phyloP scores from a whole-genome alignment of 352 stramenopile species.

The Phytophthora citricola region DNA sequence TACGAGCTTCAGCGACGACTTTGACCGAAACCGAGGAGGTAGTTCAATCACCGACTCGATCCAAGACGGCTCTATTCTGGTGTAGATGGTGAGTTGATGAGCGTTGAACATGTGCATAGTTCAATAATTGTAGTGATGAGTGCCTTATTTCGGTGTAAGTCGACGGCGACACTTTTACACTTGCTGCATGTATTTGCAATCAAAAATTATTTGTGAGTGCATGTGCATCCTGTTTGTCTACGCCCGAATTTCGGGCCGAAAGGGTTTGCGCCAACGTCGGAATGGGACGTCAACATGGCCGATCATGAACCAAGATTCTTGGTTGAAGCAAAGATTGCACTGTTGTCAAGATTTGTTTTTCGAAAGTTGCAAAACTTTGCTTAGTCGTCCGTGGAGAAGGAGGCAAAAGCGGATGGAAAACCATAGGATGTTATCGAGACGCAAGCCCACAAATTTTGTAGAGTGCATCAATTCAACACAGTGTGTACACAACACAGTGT shows the following conservation, averaged over 20 bases:
- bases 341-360: constrained; percentile 2
- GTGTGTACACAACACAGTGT: too few species aligned
- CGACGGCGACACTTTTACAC: too few species aligned
- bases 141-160: too few species aligned
- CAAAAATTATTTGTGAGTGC: too few species aligned
- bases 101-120: not conserved
- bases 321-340: constrained; percentile 1
- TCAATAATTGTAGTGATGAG: too few species aligned
- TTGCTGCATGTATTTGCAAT: too few species aligned
- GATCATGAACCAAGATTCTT: not conserved
- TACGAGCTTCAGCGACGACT: constrained; percentile 16
- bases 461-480: too few species aligned
- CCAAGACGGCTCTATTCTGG: constrained; percentile 21
- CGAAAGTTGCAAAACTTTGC: constrained; percentile 5
- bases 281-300: not conserved
- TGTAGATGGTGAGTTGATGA: constrained; percentile 20
- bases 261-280: not conserved
- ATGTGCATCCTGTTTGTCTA: too few species aligned
- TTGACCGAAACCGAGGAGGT: not conserved
- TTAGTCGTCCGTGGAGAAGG: not conserved
- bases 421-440: not conserved
- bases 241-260: not conserved
- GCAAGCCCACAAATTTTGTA: not conserved
- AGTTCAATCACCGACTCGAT: constrained; percentile 25
- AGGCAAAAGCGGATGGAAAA: not conserved